Evolutionary conservation across 208 protist species (phyloP).

Genomic region (Trypanosoma caninum): DNA sequence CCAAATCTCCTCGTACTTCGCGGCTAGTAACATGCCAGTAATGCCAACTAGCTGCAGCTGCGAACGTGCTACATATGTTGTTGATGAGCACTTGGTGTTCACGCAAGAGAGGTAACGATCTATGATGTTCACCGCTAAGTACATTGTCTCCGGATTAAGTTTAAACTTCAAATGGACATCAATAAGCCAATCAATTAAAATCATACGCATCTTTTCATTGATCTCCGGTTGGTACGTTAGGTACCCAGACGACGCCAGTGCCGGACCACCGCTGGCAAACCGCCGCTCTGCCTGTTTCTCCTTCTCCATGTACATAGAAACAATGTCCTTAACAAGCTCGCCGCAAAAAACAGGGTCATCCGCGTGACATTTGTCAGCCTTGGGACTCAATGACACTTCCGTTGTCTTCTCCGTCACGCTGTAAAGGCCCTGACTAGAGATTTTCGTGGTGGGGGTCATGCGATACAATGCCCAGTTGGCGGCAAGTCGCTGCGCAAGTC

Average conservation of each 20-base stretch:
- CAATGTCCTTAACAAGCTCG: slow-evolving; percentile 82
- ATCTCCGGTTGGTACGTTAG: slow-evolving; percentile 91
- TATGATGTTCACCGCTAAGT: slow-evolving; percentile 95
- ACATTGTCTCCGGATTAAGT: slow-evolving; percentile 96
- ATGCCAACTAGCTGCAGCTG: slow-evolving; percentile 97
- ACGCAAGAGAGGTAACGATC: slow-evolving; percentile 91
- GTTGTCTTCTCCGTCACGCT: neutral
- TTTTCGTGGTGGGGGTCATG: slow-evolving; percentile 17
- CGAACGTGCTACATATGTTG: slow-evolving; percentile 55
- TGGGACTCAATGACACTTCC: slow-evolving; percentile 27
- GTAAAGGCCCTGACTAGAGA: slow-evolving; percentile 24
- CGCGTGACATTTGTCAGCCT: slow-evolving; percentile 42
- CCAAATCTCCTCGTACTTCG: slow-evolving; percentile 95
- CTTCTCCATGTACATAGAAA: slow-evolving; percentile 66
- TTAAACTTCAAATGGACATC: slow-evolving; percentile 98
- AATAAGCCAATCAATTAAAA: slow-evolving; percentile 98
- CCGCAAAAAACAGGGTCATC: slow-evolving; percentile 69
- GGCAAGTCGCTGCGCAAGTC: slow-evolving; percentile 35
- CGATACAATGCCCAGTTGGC: slow-evolving; percentile 26
- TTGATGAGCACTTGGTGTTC: slow-evolving; percentile 63
- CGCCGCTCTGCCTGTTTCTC: slow-evolving; percentile 55
- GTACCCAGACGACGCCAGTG: slow-evolving; percentile 66
- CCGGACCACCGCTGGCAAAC: slow-evolving; percentile 55
- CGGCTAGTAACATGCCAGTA: slow-evolving; percentile 82
- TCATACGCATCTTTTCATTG: slow-evolving; percentile 97